These are phyloP conservation scores for Thielaviopsis populi DNA, from an alignment of 2,329 filamentous ascomycete species.

Conservation along the genomic window DNA sequence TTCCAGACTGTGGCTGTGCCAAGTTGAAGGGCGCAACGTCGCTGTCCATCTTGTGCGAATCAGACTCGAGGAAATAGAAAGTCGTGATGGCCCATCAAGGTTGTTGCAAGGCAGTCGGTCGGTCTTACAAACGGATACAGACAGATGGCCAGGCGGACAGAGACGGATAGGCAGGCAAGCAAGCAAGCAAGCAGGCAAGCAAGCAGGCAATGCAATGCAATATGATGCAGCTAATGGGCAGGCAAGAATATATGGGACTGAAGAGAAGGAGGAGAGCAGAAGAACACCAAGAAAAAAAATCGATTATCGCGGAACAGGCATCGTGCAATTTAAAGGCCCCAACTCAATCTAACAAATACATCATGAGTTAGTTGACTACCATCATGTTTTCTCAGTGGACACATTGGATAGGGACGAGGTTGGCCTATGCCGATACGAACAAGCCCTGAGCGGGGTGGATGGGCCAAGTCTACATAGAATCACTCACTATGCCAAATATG, in stretches of 20 bases:
- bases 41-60: slow-evolving; percentile 5
- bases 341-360: background rate
- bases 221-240: background rate
- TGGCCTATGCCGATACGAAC: slow-evolving; percentile 5
- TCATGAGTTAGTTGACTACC: background rate
- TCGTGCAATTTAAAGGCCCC: slow-evolving; percentile 1
- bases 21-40: background rate
- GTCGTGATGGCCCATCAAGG: slow-evolving; percentile 1
- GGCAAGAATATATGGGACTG: background rate
- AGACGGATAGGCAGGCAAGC: background rate
- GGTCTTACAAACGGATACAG: background rate
- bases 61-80: background rate
- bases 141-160: background rate
- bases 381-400: slow-evolving; percentile 4
- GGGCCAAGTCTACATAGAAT: background rate
- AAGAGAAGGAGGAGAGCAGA: background rate
- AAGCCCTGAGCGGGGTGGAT: slow-evolving; percentile 2
- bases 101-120: background rate
- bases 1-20: slow-evolving; percentile 6
- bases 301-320: slow-evolving; percentile 2
- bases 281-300: slow-evolving; percentile 1
- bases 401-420: slow-evolving; percentile 5
- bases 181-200: background rate
- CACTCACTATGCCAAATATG: slow-evolving; percentile 1
- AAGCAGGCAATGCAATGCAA: background rate